Evolutionary conservation across 2,329 filamentous ascomycete species (phyloP).

Genomic region (Trichoderma lentiforme): DNA sequence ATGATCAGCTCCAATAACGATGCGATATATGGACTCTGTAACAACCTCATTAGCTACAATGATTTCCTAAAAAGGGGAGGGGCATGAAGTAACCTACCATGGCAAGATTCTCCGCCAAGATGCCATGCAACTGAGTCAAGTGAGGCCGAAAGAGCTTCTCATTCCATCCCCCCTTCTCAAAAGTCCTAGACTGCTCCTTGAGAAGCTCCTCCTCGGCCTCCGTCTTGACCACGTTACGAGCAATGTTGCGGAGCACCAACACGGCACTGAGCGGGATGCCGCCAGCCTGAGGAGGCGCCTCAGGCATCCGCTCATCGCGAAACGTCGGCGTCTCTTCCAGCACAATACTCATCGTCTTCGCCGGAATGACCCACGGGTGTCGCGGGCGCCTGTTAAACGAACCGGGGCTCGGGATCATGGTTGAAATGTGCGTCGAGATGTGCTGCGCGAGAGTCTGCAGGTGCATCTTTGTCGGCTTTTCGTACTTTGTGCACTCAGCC

Average conservation of each 20-base stretch:
- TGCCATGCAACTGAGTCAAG: constrained; percentile 62
- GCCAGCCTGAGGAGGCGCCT: constrained; percentile 60
- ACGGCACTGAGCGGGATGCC: constrained; percentile 77
- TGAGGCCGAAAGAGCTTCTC: constrained; percentile 65
- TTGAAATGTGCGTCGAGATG: constrained; percentile 64
- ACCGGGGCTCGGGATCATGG: constrained; percentile 30
- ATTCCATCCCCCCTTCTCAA: constrained; percentile 59
- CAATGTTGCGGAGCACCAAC: constrained; percentile 75
- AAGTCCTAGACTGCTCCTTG: constrained; percentile 43
- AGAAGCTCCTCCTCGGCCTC: constrained; percentile 54
- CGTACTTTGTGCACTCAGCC: constrained; percentile 61
- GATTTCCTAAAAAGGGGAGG: neutral
- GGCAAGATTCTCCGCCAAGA: constrained; percentile 65
- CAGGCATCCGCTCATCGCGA: constrained; percentile 57
- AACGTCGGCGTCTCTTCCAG: constrained; percentile 56
- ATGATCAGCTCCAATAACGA: constrained; percentile 40
- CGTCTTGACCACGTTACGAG: constrained; percentile 62
- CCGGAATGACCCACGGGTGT: constrained; percentile 50
- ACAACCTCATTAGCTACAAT: neutral
- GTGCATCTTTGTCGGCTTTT: constrained; percentile 41
- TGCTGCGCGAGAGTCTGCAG: constrained; percentile 58
- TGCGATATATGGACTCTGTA: constrained; percentile 40
- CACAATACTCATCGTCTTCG: constrained; percentile 52
- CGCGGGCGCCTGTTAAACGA: constrained; percentile 21
- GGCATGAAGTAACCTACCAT: constrained; percentile 43